Evolutionary conservation across 768 basidiomycete genomes (phyloP), one percentile per base, ranked within the genome.

Genomic region (Pleurotus eryngii): DNA sequence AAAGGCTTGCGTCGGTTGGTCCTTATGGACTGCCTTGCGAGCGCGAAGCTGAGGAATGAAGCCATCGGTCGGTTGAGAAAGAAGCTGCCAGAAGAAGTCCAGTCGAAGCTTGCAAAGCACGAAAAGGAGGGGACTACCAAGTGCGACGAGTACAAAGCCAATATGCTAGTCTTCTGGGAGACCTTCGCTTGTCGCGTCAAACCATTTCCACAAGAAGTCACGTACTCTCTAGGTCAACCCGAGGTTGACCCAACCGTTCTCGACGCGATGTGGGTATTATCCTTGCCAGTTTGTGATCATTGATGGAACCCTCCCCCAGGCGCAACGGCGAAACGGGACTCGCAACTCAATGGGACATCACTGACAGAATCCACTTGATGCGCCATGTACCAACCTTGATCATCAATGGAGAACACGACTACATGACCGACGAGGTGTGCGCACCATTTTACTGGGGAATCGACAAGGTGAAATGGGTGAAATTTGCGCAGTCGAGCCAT

Each of bases 401-500:
- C 6, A 67, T 70, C 43, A 75, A 76, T 30, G 75, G 73, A 1
- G 59, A 57, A 9, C 65, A 74, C 55, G 80, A 79, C 51, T 67
- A 69, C 54, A 76, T 72, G 43, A 67, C 71, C 20, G 76, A 78
- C 57, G 63, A 64, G 7, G 69, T 67, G 15, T 45, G 68, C 4
- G 47, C 6, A 20, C 76, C 76, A 2, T 76, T 71, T 56, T 72
- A 75, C 49, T 46, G 56, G 27, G 57, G 60, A 15, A 68, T 74
- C 12, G 60, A 65, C 24, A 62, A 64, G 22, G 65, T 68, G 17
- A 70, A 67, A 49, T 74, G 70, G 72, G 64, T 68, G 24, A 62
- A 63, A 37, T 68, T 71, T 26, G 61, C 64, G 2, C 55, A 69
- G n/a, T 70, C 68, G 43, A 64, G 66, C 27, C 71, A 73, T 59